These are phyloP conservation scores for Hypocrella siamensis DNA, from an alignment of 2,329 filamentous ascomycete genomes.

Conservation along the genomic window DNA sequence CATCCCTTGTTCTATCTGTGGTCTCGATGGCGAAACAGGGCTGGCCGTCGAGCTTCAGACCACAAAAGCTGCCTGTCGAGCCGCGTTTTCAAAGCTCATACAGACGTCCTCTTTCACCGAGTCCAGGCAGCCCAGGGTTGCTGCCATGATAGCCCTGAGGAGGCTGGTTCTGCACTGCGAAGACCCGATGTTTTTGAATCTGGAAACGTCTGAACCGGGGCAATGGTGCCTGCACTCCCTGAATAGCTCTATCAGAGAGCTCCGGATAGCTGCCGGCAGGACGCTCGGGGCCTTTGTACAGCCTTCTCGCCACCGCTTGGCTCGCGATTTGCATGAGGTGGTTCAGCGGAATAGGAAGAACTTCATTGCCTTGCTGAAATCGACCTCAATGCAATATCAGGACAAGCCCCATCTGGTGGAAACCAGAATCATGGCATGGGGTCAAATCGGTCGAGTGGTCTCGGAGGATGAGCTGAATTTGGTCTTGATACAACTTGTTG, in stretches of 20 bases:
- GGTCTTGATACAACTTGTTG: slow-evolving; percentile 66
- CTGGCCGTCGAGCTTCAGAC: slow-evolving; percentile 2
- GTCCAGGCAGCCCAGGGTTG: slow-evolving; percentile 46
- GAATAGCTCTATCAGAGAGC: slow-evolving; percentile 69
- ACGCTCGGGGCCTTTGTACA: slow-evolving; percentile 51
- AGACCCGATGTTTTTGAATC: slow-evolving; percentile 42
- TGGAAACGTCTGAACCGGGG: slow-evolving; percentile 52
- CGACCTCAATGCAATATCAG: slow-evolving; percentile 51
- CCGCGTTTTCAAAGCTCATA: slow-evolving; percentile 30
- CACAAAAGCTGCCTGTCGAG: slow-evolving; percentile 22
- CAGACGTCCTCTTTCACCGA: slow-evolving; percentile 28
- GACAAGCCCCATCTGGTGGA: slow-evolving; percentile 52
- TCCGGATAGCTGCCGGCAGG: slow-evolving; percentile 64
- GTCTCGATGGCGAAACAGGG: slow-evolving; percentile 1
- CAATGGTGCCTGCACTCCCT: slow-evolving; percentile 73
- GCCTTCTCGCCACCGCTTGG: slow-evolving; percentile 2
- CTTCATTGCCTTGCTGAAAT: slow-evolving; percentile 55
- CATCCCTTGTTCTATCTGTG: slow-evolving; percentile 12
- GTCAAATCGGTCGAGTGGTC: slow-evolving; percentile 63
- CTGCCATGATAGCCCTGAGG: slow-evolving; percentile 56
- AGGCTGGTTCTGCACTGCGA: slow-evolving; percentile 53
- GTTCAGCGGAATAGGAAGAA: slow-evolving; percentile 40
- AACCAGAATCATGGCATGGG: slow-evolving; percentile 72
- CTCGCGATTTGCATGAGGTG: slow-evolving; percentile 8
- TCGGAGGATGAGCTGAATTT: slow-evolving; percentile 75